Conservation (phyloP, 495 filamentous ascomycete species). For the Trichoderma virens region DNA sequence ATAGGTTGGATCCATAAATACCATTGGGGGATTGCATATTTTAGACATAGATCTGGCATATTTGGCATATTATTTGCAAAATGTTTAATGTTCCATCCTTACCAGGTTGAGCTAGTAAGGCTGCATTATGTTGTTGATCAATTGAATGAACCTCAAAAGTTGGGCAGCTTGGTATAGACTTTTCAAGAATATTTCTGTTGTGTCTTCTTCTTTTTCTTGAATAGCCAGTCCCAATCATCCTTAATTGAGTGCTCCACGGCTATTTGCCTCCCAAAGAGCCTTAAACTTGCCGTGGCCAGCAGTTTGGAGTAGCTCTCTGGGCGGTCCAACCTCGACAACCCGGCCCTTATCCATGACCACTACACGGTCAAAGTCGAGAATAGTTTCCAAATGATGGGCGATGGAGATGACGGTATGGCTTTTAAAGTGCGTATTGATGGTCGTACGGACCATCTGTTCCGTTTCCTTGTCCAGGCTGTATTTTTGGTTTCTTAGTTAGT, state of each 20-base stretch:
- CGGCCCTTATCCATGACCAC: constrained; percentile 11
- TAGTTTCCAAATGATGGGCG: constrained; percentile 33
- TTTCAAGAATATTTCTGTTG: neutral
- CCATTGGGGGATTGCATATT: too few relatives aligned
- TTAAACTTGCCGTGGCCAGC: constrained; percentile 8
- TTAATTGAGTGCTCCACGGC: neutral
- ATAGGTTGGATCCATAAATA: constrained; percentile 13
- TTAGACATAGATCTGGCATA: neutral
- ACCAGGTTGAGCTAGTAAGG: constrained; percentile 1
- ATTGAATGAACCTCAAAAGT: too few relatives aligned
- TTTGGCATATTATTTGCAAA: neutral
- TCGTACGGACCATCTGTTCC: constrained; percentile 23
- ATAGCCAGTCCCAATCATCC: neutral
- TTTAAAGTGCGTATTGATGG: constrained; percentile 26
- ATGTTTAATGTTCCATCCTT: neutral
- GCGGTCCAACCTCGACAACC: constrained; percentile 10
- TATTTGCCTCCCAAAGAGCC: constrained; percentile 11
- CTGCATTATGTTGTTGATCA: too few relatives aligned
- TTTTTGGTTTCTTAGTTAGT: neutral
- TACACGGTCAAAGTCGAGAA: constrained; percentile 30
- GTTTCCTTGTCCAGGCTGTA: constrained; percentile 24
- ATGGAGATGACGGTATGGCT: constrained; percentile 37
- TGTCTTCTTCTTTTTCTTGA: neutral
- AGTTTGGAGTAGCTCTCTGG: constrained; percentile 4
- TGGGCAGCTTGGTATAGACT: too few relatives aligned